Evolutionary conservation across 2,329 filamentous ascomycete species (phyloP), one percentile per base, ranked within the genome.

Genomic region (Aspergillus pseudoterreus): DNA sequence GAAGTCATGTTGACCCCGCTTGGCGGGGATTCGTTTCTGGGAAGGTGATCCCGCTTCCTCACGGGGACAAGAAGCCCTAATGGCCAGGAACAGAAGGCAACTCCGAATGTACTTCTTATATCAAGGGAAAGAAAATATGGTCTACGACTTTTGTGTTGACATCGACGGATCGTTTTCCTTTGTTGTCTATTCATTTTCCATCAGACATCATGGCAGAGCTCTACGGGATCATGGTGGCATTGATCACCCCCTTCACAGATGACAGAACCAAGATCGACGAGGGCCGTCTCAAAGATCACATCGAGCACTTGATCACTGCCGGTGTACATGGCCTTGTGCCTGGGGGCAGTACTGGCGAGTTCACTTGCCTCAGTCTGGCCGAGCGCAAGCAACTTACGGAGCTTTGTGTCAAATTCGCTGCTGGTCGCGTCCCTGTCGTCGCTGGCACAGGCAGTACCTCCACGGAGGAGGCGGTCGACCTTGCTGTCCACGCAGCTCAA

Each of bases 241-340:
- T 79, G 10, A 71, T 75, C 59, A 79, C 77, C 15, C 76, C 76
- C 2, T 79, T 74, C 62, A 75, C 69, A 1, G 67, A 70, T 5
- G 74, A 77, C 55, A 64, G 68, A 11, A 65, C 60, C n/a, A 56
- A 63, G 12, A 73, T 79, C 49, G 75, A 79, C 56, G 59, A 66
- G 15, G 49, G 51, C 6, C 64, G 68, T 21, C 69, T 77, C 0
- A 59, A 75, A 59, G 56, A 66, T 10, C 77, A 79, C 60, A 74
- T 80, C 56, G 69, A 79, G 50, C 69, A 69, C 48, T 68, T 78
- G 12, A 70, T 79, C 51, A 54, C 63, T 4, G 70, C 71, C 0
- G 77, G 77, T 3, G 67, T 78, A 15, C 77, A 80, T 57, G 77
- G 77, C 30, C 68, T 80, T 19, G 77, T 80, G 1, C 77, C 77